Evolutionary conservation across 2,329 filamentous ascomycete species (phyloP).

Genomic region (Apiospora arundinis): DNA sequence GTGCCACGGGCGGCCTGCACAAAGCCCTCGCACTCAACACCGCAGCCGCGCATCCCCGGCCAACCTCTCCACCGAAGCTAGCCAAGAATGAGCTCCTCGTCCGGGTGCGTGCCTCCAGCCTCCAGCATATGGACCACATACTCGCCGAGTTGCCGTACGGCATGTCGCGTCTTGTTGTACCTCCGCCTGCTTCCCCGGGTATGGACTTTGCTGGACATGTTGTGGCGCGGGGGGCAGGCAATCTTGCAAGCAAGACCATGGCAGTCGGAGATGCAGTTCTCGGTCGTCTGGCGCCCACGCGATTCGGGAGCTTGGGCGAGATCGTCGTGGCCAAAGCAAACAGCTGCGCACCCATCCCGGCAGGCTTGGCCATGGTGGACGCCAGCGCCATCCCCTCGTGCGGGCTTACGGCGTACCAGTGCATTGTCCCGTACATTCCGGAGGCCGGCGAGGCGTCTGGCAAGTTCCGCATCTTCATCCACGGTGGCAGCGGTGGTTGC

Average conservation of each 20-base stretch:
- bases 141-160: conserved; percentile 52
- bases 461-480: conserved; percentile 64
- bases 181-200: conserved; percentile 53
- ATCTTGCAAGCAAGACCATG: conserved; percentile 23
- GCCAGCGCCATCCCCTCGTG: conserved; percentile 50
- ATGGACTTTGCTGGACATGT: conserved; percentile 57
- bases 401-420: conserved; percentile 55
- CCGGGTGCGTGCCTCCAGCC: conserved; percentile 55
- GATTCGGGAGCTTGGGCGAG: conserved; percentile 50
- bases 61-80: conserved; percentile 34
- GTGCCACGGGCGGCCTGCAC: conserved; percentile 53
- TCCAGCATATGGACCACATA: conserved; percentile 70
- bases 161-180: conserved; percentile 45
- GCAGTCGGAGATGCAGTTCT: conserved; percentile 51
- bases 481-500: conserved; percentile 67
- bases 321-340: conserved; percentile 42
- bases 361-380: conserved; percentile 46
- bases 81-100: conserved; percentile 57
- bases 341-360: conserved; percentile 47
- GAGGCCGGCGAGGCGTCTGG: conserved; percentile 3
- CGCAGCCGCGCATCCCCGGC: conserved; percentile 48
- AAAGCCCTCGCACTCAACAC: conserved; percentile 57
- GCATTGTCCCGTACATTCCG: conserved; percentile 51
- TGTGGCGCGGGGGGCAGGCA: conserved; percentile 27
- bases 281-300: conserved; percentile 41